Base-by-base conservation (phyloP, 176 grass and related monocot genomes). In the Alloteropsis semialata region DNA sequence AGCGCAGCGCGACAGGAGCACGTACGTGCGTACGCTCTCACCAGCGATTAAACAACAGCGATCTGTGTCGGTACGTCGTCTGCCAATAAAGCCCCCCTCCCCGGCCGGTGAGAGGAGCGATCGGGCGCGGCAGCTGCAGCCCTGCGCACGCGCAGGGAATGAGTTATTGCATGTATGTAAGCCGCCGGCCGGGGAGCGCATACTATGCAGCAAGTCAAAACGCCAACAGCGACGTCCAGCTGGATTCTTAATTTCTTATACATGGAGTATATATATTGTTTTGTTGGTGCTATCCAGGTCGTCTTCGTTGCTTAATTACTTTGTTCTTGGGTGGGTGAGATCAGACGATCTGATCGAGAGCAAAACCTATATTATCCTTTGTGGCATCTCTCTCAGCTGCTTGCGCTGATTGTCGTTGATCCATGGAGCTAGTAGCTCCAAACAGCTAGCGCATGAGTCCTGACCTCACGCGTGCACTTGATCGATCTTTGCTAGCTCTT, bases 201-300 rank as follows among this genome's bases (percentile, higher is more conserved):
- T n/a, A n/a, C n/a, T n/a, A n/a, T n/a, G 28, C 76, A 12, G 71
- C 27, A 78, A 69, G 74, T 85, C 83, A 78, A 61, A 70, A 69
- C 48, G 19, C 21, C 0, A 44, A 59, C 41, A 69, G 63, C 82
- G 63, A 85, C 50, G 74, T 77, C 5, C n/a, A n/a, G n/a, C n/a
- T 77, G 50, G 48, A 21, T 75, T 39, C 14, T 29, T 51, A 14
- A n/a, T n/a, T n/a, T n/a, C n/a, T n/a, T 50, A 58, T 41, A 13
- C 1, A 36, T 22, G 21, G 1, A 12, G 12, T 0, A 14, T 45
- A 48, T 16, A 17, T 0, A 3, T 49, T 39, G 71, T 4, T 49
- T 61, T 29, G 42, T n/a, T 8, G 8, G 42, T 5, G 15, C 21
- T 56, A 2, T n/a, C 76, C 29, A 79, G 19, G 60, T 79, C 77